Evolutionary conservation across 192 early-diverging fungal genomes (phyloP).

Genomic region (Neocallimastix lanati): DNA sequence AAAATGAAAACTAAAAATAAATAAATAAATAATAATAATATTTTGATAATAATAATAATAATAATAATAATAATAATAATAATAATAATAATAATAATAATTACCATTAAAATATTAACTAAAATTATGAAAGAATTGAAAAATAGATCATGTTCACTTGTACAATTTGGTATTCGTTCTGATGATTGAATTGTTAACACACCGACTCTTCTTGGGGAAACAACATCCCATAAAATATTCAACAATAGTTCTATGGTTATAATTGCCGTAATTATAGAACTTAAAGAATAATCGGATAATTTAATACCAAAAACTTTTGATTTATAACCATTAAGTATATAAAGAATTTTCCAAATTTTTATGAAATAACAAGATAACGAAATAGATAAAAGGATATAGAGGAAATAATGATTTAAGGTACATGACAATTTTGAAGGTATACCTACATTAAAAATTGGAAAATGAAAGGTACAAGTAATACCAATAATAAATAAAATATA

Average conservation of each 20-base stretch:
- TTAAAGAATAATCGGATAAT: neutral
- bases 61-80: no score
- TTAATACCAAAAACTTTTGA: neutral
- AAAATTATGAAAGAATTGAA: neutral
- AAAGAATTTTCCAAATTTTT: neutral
- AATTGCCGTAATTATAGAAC: neutral
- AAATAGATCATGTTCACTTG: neutral
- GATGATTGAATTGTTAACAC: neutral
- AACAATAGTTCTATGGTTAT: neutral
- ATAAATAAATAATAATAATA: no score
- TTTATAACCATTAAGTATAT: no score
- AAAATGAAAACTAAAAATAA: no score
- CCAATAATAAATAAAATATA: neutral
- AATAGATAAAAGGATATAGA: neutral
- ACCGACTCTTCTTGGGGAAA: neutral
- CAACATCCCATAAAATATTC: neutral
- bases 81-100: neutral
- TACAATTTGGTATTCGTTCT: neutral
- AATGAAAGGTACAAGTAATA: neutral
- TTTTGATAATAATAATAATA: no score
- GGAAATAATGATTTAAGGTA: neutral
- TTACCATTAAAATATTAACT: neutral
- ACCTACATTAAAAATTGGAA: neutral
- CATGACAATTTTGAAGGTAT: neutral
- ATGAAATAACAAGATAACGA: neutral